Conservation (phyloP, 164 flowering plant genomes). For the Cinnamomum chago region DNA sequence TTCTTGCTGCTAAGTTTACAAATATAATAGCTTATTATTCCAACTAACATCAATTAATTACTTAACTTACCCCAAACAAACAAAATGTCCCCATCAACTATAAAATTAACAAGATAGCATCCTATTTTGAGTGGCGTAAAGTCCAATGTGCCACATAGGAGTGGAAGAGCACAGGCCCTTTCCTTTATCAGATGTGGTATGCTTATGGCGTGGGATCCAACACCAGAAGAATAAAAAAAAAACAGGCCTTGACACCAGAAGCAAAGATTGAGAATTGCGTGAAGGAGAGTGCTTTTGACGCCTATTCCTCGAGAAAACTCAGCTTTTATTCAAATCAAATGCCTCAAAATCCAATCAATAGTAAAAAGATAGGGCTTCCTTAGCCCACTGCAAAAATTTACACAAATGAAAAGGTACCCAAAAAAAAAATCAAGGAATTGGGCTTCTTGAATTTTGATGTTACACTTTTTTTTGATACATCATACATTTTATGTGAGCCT, state of each 20-base stretch:
- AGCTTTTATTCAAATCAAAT: constrained; percentile 11
- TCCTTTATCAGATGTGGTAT: not conserved
- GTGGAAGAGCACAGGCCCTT: too few species aligned
- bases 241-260: not conserved
- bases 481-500: constrained; percentile 1
- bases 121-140: too few species aligned
- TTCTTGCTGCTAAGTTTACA: too few species aligned
- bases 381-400: constrained; percentile 7
- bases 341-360: constrained; percentile 7
- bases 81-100: too few species aligned
- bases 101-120: too few species aligned
- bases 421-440: not conserved
- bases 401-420: not conserved
- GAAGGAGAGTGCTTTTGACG: not conserved
- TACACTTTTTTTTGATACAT: constrained; percentile 11
- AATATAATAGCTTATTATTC: too few species aligned
- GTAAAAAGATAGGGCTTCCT: constrained; percentile 1
- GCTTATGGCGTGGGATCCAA: constrained; percentile 1
- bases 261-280: not conserved
- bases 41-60: too few species aligned
- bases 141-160: too few species aligned
- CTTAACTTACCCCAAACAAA: too few species aligned
- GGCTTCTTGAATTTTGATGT: constrained; percentile 15
- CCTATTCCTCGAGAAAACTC: not conserved
- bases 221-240: not conserved